phyloP scores from a whole-genome alignment of 805 yeast species.

The Candida krabiensis region DNA sequence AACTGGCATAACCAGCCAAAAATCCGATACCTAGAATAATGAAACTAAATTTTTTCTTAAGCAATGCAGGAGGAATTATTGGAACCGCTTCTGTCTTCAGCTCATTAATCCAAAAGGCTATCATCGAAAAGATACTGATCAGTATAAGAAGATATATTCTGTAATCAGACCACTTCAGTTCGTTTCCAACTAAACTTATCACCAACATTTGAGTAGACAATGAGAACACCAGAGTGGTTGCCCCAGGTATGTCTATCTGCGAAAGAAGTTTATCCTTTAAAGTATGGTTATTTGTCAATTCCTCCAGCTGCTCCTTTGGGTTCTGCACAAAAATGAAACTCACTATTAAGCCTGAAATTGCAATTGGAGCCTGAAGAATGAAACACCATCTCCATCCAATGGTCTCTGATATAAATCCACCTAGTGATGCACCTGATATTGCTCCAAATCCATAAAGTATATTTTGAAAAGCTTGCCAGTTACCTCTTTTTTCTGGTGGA shows the following conservation, averaged over 20 bases:
- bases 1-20: slow-evolving; percentile 39
- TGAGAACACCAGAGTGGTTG: slow-evolving; percentile 12
- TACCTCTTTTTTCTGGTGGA: slow-evolving; percentile 69
- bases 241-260: slow-evolving; percentile 12
- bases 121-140: slow-evolving; percentile 4
- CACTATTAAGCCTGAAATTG: slow-evolving; percentile 39
- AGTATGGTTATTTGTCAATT: slow-evolving; percentile 25
- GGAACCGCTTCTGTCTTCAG: slow-evolving; percentile 23
- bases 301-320: too few relatives aligned
- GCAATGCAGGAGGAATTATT: slow-evolving; percentile 35
- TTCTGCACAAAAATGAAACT: slow-evolving; percentile 35
- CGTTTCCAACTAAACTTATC: slow-evolving; percentile 15
- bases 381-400: slow-evolving; percentile 66
- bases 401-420: slow-evolving; percentile 49
- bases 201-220: slow-evolving; percentile 13
- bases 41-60: slow-evolving; percentile 25
- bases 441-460: slow-evolving; percentile 72
- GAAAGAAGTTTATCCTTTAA: not conserved
- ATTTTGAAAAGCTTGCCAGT: slow-evolving; percentile 77
- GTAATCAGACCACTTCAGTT: slow-evolving; percentile 12
- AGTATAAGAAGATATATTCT: slow-evolving; percentile 3
- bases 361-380: slow-evolving; percentile 46
- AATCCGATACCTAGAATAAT: slow-evolving; percentile 32
- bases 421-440: slow-evolving; percentile 59
- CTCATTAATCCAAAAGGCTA: slow-evolving; percentile 7